Evolutionary conservation across 441 rosid species (phyloP).

Genomic region (Macaranga tanarius): DNA sequence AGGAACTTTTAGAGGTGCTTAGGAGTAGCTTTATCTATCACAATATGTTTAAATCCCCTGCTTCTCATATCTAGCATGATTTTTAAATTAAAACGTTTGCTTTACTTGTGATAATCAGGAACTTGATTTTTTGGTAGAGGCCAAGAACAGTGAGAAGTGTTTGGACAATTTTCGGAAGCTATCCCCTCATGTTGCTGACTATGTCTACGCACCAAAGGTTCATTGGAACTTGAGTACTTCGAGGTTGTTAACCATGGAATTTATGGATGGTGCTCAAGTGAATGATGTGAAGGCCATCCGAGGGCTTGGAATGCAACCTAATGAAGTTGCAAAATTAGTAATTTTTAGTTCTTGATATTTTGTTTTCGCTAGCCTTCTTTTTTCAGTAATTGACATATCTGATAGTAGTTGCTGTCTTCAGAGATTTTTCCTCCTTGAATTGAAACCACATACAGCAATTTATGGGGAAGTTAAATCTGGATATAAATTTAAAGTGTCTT

Average conservation of each 20-base stretch:
- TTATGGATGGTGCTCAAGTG: slow-evolving; percentile 84
- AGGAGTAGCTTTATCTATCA: neutral
- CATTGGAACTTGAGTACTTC: slow-evolving; percentile 86
- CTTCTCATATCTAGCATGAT: neutral
- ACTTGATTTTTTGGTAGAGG: slow-evolving; percentile 86
- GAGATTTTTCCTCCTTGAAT: neutral
- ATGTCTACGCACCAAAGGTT: slow-evolving; percentile 73
- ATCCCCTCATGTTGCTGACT: slow-evolving; percentile 85
- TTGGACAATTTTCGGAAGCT: slow-evolving; percentile 79
- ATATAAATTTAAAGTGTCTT: neutral
- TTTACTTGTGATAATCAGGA: slow-evolving; percentile 52
- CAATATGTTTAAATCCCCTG: neutral
- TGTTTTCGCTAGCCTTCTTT: slow-evolving; percentile 5
- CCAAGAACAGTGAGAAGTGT: slow-evolving; percentile 83
- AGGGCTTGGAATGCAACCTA: slow-evolving; percentile 71
- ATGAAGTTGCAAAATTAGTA: slow-evolving; percentile 80
- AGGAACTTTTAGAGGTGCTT: neutral
- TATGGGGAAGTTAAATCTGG: neutral
- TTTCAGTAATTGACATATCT: slow-evolving; percentile 10
- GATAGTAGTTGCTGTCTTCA: neutral
- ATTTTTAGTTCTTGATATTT: slow-evolving; percentile 31
- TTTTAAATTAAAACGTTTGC: neutral
- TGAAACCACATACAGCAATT: neutral
- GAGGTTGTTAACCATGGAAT: slow-evolving; percentile 89
- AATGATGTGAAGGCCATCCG: slow-evolving; percentile 65